Evolutionary conservation across 192 early-diverging fungal species (phyloP), one percentile per base, ranked within the genome.

Genomic region (Podila horticola): DNA sequence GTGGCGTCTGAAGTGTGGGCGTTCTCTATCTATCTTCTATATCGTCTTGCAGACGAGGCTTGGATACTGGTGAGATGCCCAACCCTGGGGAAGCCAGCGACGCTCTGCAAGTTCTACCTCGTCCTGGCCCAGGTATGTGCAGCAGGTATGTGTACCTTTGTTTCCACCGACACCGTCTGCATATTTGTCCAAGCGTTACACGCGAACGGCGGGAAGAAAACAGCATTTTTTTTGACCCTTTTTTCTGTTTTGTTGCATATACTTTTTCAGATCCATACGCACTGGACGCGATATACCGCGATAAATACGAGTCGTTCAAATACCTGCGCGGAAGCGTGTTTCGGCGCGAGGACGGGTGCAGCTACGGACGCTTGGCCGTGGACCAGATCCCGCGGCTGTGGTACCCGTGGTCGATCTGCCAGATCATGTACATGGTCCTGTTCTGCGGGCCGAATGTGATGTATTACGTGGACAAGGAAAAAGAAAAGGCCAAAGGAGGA

Each of bases 391-490:
- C 64, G 5, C n/a, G 48, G 19, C 24, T 26, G n/a, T 69, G 67
- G 52, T 69, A 59, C 36, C 67, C 67, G 2, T 69, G 67, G 67
- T 59, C 67, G 24, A 59, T 69, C 52, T 58, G 52, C 36, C 67
- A 69, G 28, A 31, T 69, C 15, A 59, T 69, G n/a, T 69, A 34
- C 36, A 33, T 59, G 34, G 36, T 59, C 11, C 38, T 69, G 13
- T 69, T 69, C 22, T 69, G 55, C 48, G 67, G 67, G 20, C 67
- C 67, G 7, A 59, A 33, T 4, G 36, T 69, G 4, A n/a, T 29
- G 28, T 19, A 29, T 9, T n/a, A 34, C 11, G n/a, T 34, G 33
- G 36, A 31, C 19, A 12, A 63, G 7, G 34, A 29, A 2, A 36
- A 36, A 31, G n/a, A 52, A 22, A 52, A 52, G 20, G 22, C 52